phyloP scores from a whole-genome alignment of 768 basidiomycete species.

The Wakefieldia striispora region DNA sequence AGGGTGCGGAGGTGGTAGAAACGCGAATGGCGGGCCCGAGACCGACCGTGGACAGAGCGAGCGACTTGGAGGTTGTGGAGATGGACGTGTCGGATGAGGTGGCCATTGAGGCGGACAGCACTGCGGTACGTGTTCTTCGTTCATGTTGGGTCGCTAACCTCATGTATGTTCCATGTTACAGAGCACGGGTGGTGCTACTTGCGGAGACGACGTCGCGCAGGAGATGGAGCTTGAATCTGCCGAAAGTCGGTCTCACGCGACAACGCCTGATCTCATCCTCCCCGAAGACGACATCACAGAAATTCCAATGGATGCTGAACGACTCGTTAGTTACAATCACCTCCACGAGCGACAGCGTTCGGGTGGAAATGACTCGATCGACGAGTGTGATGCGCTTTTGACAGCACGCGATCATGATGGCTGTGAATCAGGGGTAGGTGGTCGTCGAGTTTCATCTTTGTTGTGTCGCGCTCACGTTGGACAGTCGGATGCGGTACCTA shows the following conservation, averaged over 20 bases:
- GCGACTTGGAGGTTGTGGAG: background rate
- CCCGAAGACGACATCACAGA: slow-evolving; percentile 6
- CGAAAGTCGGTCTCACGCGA: background rate
- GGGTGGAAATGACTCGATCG: slow-evolving; percentile 11
- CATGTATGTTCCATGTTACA: background rate
- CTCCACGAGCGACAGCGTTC: background rate
- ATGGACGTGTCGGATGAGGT: slow-evolving; percentile 14
- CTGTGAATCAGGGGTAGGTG: slow-evolving; percentile 11
- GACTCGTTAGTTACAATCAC: background rate
- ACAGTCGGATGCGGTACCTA: slow-evolving; percentile 2
- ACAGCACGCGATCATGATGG: background rate
- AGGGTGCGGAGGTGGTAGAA: background rate
- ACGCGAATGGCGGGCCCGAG: background rate
- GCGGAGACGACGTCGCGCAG: background rate
- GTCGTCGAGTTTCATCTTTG: background rate
- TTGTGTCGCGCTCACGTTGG: slow-evolving; percentile 1
- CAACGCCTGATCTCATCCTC: slow-evolving; percentile 16
- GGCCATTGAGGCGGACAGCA: no score
- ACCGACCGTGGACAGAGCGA: background rate
- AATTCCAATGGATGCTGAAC: background rate
- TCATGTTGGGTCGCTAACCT: background rate
- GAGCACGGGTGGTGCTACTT: background rate
- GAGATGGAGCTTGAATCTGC: no score
- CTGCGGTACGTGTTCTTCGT: no score
- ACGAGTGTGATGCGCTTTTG: slow-evolving; percentile 18